Evolutionary conservation across 2,329 filamentous ascomycete species (phyloP).

Genomic region (Fonsecaea multimorphosa): DNA sequence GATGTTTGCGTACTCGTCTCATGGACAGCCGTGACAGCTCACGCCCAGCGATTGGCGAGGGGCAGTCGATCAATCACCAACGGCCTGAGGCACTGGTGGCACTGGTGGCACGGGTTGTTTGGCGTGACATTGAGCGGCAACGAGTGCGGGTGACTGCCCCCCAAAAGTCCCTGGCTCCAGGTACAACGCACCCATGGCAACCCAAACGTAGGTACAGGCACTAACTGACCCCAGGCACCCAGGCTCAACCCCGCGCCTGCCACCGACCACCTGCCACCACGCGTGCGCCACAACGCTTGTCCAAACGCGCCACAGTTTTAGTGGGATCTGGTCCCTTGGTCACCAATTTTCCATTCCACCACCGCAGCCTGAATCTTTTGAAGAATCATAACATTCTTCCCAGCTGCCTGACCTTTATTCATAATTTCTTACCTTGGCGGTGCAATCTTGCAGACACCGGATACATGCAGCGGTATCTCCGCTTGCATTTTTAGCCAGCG

Average conservation of each 20-base stretch:
- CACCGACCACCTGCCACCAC: slow-evolving; percentile 4
- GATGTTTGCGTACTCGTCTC: slow-evolving; percentile 12
- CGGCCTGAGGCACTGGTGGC: background rate
- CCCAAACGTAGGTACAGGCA: background rate
- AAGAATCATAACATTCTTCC: background rate
- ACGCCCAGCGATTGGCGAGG: slow-evolving; percentile 22
- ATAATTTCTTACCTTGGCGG: background rate
- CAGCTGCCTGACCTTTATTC: background rate
- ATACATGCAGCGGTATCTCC: slow-evolving; percentile 1
- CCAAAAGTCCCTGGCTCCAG: background rate
- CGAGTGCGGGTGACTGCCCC: too few species aligned
- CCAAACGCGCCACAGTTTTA: background rate
- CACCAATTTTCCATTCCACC: slow-evolving; percentile 4
- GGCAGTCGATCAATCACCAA: slow-evolving; percentile 12
- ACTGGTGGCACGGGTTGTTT: background rate
- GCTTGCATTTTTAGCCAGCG: slow-evolving; percentile 17
- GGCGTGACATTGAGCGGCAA: slow-evolving; percentile 6
- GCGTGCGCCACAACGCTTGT: background rate
- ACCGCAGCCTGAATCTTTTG: slow-evolving; percentile 2
- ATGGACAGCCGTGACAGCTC: slow-evolving; percentile 1
- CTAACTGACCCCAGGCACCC: background rate
- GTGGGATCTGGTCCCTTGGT: background rate
- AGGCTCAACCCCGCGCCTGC: background rate
- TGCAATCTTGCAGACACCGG: background rate
- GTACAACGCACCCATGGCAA: background rate